Percentiles rank a stretch among this genome's conserved stretches.
Evolutionary conservation across 805 yeast genomes (phyloP).

Genomic region (Schizosaccharomyces lindneri): DNA sequence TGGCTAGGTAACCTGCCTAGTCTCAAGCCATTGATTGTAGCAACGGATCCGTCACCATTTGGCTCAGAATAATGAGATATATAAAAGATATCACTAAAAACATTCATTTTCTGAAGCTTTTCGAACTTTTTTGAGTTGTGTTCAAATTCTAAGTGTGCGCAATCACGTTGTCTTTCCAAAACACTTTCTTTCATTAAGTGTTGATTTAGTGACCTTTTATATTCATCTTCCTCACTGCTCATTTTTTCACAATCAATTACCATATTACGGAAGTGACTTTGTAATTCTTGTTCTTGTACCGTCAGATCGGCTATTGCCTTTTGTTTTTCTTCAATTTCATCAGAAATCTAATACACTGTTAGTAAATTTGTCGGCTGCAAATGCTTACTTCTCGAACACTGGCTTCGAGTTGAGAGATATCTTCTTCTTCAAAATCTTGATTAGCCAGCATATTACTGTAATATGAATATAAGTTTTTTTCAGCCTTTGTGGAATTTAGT

Average conservation of each 20-base stretch:
- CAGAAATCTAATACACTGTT: constrained; percentile 6
- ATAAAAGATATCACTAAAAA: constrained; percentile 58
- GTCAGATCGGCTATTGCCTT: background rate
- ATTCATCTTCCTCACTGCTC: background rate
- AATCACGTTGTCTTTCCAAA: constrained; percentile 14
- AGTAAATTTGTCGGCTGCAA: too few species aligned
- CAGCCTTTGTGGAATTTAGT: constrained; percentile 48
- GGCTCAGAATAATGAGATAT: constrained; percentile 16
- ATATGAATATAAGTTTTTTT: constrained; percentile 51
- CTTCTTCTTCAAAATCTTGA: constrained; percentile 20
- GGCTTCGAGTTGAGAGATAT: constrained; percentile 18
- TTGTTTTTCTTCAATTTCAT: constrained; percentile 20
- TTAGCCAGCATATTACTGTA: constrained; percentile 40
- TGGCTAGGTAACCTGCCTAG: constrained; percentile 2
- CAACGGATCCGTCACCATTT: constrained; percentile 2
- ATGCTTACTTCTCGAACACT: constrained; percentile 22
- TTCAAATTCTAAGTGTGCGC: constrained; percentile 38
- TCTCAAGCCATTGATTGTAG: constrained; percentile 3
- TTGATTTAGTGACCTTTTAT: constrained; percentile 17
- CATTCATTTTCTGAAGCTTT: constrained; percentile 47
- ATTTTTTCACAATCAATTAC: background rate
- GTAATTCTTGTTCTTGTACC: background rate
- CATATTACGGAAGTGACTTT: background rate
- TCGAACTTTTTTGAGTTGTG: constrained; percentile 41
- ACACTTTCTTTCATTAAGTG: background rate